phyloP scores from a whole-genome alignment of 306 rosid species.

The Pterocarpus macrocarpus region DNA sequence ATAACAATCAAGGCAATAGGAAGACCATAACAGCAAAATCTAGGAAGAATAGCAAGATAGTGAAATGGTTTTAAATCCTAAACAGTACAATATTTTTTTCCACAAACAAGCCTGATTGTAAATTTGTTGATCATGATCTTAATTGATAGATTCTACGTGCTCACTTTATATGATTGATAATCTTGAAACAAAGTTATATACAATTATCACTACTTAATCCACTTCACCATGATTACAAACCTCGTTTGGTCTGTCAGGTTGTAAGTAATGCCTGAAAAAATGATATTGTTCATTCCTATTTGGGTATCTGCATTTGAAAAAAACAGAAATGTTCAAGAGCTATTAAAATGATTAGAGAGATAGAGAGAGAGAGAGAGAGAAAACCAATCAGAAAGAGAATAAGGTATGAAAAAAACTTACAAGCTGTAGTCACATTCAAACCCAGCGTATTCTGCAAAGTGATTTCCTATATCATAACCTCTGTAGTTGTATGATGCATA shows the following conservation, averaged over 20 bases:
- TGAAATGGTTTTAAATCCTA: background rate
- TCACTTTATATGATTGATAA: conserved; percentile 23
- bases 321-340: conserved; percentile 33
- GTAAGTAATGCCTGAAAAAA: conserved; percentile 90
- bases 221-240: conserved; percentile 53
- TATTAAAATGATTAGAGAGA: conserved; percentile 36
- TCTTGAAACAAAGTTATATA: conserved; percentile 2
- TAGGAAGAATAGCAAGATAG: background rate
- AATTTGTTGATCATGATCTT: background rate
- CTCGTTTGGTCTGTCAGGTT: conserved; percentile 76
- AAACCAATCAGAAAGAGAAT: conserved; percentile 20
- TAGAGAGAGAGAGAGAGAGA: background rate
- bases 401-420: conserved; percentile 55
- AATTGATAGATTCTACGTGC: conserved; percentile 17
- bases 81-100: background rate
- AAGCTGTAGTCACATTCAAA: conserved; percentile 81
- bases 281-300: conserved; percentile 75
- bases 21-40: background rate
- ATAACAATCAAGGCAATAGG: background rate
- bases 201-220: conserved; percentile 27
- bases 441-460: conserved; percentile 95
- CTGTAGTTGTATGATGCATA: conserved; percentile 94
- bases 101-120: background rate
- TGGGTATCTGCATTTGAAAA: conserved; percentile 70
- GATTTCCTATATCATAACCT: conserved; percentile 96